A percentile compares a stretch with the other conserved stretches of the same genome.
Evolutionary conservation across 75 land plant species (phyloP).

Genomic region (Pseudotsuga menziesii): DNA sequence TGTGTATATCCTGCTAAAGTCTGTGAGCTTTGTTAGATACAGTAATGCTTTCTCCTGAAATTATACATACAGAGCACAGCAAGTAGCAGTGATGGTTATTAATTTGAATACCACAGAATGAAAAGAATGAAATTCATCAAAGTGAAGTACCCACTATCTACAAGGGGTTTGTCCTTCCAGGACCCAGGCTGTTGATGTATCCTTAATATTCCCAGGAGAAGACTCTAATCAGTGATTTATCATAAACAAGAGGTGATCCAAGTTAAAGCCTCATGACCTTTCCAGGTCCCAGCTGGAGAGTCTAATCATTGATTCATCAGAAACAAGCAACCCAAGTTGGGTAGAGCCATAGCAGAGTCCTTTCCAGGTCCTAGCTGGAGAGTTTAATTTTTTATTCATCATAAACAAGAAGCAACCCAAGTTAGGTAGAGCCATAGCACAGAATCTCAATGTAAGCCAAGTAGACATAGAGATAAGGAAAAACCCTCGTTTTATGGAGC

Average conservation of each 20-base stretch:
- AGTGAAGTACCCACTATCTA: not conserved
- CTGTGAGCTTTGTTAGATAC: too few relatives aligned
- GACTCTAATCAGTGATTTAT: not conserved
- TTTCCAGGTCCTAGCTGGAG: too few relatives aligned
- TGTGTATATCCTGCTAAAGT: too few relatives aligned
- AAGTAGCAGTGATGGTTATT: not conserved
- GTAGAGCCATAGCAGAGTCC: too few relatives aligned
- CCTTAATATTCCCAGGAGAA: not conserved
- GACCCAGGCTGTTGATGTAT: not conserved
- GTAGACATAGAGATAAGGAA: not conserved
- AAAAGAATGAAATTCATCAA: not conserved
- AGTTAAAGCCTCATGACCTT: too few relatives aligned
- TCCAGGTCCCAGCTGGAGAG: too few relatives aligned
- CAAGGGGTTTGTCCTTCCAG: not conserved
- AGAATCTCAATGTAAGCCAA: not conserved
- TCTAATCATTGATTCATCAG: too few relatives aligned
- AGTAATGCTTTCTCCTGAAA: too few relatives aligned
- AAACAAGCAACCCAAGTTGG: too few relatives aligned
- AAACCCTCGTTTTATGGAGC: too few relatives aligned
- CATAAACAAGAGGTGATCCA: not conserved
- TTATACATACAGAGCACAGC: not conserved
- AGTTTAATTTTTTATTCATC: too few relatives aligned
- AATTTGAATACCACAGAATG: not conserved
- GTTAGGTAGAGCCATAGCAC: not conserved
- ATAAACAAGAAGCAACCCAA: too few relatives aligned